Evolutionary conservation across 2,329 filamentous ascomycete species (phyloP).

Genomic region (Seiridium unicorne): DNA sequence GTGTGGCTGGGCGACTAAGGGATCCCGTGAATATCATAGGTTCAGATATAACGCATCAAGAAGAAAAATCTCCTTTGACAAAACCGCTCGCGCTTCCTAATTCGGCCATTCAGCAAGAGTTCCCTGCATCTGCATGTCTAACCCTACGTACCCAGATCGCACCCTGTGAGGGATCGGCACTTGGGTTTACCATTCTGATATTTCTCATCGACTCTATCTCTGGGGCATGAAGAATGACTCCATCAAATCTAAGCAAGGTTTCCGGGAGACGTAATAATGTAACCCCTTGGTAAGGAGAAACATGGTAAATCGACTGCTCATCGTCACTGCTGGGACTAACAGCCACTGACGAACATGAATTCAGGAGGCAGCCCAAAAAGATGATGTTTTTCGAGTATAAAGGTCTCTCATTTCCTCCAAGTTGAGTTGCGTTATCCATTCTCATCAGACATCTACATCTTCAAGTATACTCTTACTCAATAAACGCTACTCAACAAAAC

Average conservation of each 20-base stretch:
- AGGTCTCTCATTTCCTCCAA: neutral
- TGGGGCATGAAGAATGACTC: conserved; percentile 2
- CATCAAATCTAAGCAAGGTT: conserved; percentile 5
- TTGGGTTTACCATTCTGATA: neutral
- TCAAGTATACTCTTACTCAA: neutral
- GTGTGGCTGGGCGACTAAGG: neutral
- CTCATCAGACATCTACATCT: neutral
- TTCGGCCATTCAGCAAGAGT: neutral
- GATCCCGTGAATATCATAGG: too few species aligned
- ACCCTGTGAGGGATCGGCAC: conserved; percentile 1
- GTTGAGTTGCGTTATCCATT: neutral
- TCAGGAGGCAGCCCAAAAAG: neutral
- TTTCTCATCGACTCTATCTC: neutral
- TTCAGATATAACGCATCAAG: too few species aligned
- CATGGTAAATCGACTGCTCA: neutral
- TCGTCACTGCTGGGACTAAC: neutral
- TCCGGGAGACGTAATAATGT: neutral
- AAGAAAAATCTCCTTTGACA: too few species aligned
- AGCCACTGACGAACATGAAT: neutral
- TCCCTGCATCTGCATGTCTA: neutral
- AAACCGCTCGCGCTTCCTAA: neutral
- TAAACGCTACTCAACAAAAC: neutral
- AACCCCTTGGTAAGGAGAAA: neutral
- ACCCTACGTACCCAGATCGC: neutral
- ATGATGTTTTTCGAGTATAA: conserved; percentile 4